These are phyloP conservation scores for Asterochloris sp. DNA, from an alignment of 139 green algal genomes.

Conservation along the genomic window DNA sequence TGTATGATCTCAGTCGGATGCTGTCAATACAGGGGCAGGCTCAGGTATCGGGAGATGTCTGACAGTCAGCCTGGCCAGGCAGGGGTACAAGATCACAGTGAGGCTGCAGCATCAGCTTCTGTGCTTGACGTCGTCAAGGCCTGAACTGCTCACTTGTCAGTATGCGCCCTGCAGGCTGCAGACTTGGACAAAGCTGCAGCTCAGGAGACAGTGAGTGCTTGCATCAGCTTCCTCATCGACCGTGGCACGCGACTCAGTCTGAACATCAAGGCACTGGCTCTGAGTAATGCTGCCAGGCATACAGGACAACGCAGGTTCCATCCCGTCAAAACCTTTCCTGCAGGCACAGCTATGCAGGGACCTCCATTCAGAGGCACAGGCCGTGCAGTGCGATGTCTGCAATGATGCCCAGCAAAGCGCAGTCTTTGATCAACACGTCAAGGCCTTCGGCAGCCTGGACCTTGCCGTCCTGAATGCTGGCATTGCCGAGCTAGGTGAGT, in stretches of 20 bases:
- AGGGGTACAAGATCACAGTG: slow-evolving; percentile 24
- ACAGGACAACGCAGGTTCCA: background rate
- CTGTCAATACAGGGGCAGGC: slow-evolving; percentile 6
- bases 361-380: background rate
- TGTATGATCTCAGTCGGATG: no score
- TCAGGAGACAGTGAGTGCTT: background rate
- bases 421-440: slow-evolving; percentile 46
- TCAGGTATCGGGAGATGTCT: slow-evolving; percentile 21
- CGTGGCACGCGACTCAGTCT: background rate
- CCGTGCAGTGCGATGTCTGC: slow-evolving; percentile 37
- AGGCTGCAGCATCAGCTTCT: background rate
- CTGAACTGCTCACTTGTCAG: background rate
- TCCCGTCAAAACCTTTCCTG: background rate
- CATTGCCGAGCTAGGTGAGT: slow-evolving; percentile 57
- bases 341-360: no score
- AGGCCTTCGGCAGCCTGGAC: slow-evolving; percentile 39
- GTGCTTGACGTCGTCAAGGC: background rate
- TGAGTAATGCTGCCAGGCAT: background rate
- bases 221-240: background rate
- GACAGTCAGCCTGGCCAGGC: background rate
- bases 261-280: background rate
- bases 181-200: slow-evolving; percentile 6
- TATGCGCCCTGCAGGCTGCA: background rate
- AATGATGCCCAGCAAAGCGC: slow-evolving; percentile 27
- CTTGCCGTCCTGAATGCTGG: slow-evolving; percentile 73